Conservation (phyloP, 2,329 filamentous ascomycete genomes). For the Bipolaris zeicola region DNA sequence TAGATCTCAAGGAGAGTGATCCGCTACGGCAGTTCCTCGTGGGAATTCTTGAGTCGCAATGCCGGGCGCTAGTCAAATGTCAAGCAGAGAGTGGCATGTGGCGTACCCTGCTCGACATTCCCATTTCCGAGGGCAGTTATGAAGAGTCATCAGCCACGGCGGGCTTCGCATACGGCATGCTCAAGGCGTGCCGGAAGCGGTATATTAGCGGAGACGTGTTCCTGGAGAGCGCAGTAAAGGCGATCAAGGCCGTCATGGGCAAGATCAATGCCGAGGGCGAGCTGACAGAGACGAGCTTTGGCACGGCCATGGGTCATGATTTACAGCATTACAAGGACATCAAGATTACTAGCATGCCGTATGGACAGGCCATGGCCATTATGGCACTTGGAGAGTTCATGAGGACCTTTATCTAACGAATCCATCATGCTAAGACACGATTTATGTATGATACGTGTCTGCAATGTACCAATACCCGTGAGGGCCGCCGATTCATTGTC, state of each 20-base stretch:
- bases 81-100: conserved; percentile 70
- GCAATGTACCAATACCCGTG: not conserved
- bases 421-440: not conserved
- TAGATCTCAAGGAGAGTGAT: conserved; percentile 65
- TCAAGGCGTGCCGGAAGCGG: conserved; percentile 73
- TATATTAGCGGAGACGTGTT: conserved; percentile 68
- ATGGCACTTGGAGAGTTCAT: conserved; percentile 79
- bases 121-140: conserved; percentile 71
- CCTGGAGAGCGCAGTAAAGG: conserved; percentile 65
- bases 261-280: conserved; percentile 72
- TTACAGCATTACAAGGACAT: conserved; percentile 81
- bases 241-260: conserved; percentile 68
- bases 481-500: not conserved
- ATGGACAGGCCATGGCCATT: conserved; percentile 83
- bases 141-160: conserved; percentile 78
- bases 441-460: not conserved
- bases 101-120: conserved; percentile 74
- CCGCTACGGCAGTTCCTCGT: conserved; percentile 65
- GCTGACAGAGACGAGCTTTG: conserved; percentile 75
- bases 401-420: conserved; percentile 59
- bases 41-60: conserved; percentile 71
- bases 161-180: conserved; percentile 78
- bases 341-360: conserved; percentile 78
- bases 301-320: conserved; percentile 75
- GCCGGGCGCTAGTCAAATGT: conserved; percentile 64